Evolutionary conservation across 2,329 filamentous ascomycete species (phyloP), one percentile per base, ranked within the genome.

Genomic region (Fusarium sp.): DNA sequence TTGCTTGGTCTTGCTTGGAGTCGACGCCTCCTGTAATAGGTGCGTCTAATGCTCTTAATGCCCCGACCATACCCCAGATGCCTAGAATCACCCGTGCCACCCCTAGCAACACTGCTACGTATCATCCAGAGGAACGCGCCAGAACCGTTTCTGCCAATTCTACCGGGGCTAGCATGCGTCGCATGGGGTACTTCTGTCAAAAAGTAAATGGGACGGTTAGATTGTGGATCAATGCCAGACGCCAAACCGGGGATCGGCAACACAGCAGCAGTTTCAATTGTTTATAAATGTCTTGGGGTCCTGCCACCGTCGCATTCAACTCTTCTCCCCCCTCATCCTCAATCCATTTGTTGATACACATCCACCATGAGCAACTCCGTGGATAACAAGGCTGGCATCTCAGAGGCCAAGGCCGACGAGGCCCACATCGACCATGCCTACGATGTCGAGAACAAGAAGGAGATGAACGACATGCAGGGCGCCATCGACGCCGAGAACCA

Each of bases 401-500:
- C 54, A 30, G 67, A 69, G 56, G 53, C 65, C 39, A 58, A 63
- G 53, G 58, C 43, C 43, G 40, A 54, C 5, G 43, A 62, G 24
- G 39, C 56, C 47, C 51, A 66, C 1, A 40, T 65, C 24, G 71
- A 74, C 3, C 60, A 73, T 49, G 66, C 51, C 46, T 71, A 62
- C 45, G 50, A 65, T 52, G 38, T 57, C 44, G 68, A 69, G 42
- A 62, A 69, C 20, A 70, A 72, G 52, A 50, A 55, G 34, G 49
- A 42, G n/a, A 21, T 62, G 36, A 48, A 36, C 60, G 42, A 68
- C 23, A 74, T 53, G 71, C 64, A 63, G 9, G 71, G 56, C 56
- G 72, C 72, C 10, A 69, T 74, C 11, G 70, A 73, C 39, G 72
- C 70, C 2, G 82, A 84, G 76, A 81, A 81, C 56, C 67, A 68